phyloP scores from a whole-genome alignment of 1,284 basidiomycete genomes.

The Trametes pubescens region DNA sequence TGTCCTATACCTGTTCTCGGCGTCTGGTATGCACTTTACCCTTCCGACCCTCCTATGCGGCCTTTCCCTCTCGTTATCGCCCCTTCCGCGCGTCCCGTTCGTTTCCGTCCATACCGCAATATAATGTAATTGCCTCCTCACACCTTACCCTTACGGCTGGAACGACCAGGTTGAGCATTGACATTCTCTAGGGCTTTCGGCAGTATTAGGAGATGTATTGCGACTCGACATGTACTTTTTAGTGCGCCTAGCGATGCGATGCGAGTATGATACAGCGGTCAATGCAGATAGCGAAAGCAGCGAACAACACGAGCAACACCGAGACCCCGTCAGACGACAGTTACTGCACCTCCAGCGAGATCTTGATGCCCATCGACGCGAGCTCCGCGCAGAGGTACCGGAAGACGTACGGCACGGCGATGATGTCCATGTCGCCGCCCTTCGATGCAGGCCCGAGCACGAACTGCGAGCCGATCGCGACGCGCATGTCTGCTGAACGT shows the following conservation, averaged over 20 bases:
- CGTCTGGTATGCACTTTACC: constrained; percentile 15
- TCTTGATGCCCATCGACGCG: constrained; percentile 87
- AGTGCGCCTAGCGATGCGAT: constrained; percentile 5
- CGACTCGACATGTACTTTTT: constrained; percentile 25
- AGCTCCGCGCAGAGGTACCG: constrained; percentile 88
- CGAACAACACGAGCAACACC: constrained; percentile 2
- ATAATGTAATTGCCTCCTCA: constrained; percentile 18
- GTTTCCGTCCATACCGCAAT: constrained; percentile 12
- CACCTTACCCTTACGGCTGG: not conserved
- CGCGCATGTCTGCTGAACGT: constrained; percentile 58
- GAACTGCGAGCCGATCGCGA: constrained; percentile 71
- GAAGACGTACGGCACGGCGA: constrained; percentile 97
- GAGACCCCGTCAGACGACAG: not conserved
- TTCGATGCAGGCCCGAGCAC: constrained; percentile 65
- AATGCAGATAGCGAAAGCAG: constrained; percentile 24
- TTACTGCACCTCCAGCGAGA: constrained; percentile 72
- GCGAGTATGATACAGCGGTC: constrained; percentile 25
- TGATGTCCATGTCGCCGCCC: constrained; percentile 88
- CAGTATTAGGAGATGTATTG: constrained; percentile 22
- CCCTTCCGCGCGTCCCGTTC: constrained; percentile 16
- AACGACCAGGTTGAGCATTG: not conserved
- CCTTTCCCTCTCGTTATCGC: constrained; percentile 9
- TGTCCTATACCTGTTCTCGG: constrained; percentile 15
- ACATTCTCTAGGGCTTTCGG: not conserved
- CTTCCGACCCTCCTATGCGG: constrained; percentile 12